These are phyloP conservation scores for Chlorociboria aeruginascens DNA, from an alignment of 495 filamentous ascomycete genomes.

Conservation along the genomic window DNA sequence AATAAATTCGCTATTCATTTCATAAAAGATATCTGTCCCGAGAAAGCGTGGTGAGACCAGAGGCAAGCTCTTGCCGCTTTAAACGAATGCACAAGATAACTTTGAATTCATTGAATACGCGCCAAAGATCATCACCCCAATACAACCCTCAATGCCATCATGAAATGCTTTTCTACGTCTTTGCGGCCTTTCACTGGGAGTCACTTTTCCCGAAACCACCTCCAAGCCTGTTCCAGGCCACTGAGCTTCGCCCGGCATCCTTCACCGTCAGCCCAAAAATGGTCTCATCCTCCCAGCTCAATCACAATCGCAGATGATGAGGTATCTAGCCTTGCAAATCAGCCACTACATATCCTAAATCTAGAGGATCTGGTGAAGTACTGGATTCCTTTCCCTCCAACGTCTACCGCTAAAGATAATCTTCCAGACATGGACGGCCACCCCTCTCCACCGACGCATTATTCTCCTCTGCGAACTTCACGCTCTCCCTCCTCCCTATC, in stretches of 20 bases:
- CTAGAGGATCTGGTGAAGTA: slow-evolving; percentile 84
- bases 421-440: slow-evolving; percentile 70
- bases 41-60: too few relatives aligned
- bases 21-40: too few relatives aligned
- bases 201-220: background rate
- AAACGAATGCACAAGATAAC: too few relatives aligned
- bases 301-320: slow-evolving; percentile 45
- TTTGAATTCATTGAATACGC: too few relatives aligned
- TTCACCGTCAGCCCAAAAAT: slow-evolving; percentile 22
- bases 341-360: slow-evolving; percentile 68
- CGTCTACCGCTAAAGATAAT: background rate
- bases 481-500: slow-evolving; percentile 80
- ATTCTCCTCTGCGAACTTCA: slow-evolving; percentile 85
- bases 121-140: background rate
- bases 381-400: slow-evolving; percentile 6
- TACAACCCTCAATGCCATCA: slow-evolving; percentile 10
- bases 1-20: too few relatives aligned
- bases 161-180: slow-evolving; percentile 8
- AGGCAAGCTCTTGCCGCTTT: too few relatives aligned
- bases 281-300: slow-evolving; percentile 27
- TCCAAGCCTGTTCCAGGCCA: background rate
- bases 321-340: slow-evolving; percentile 63
- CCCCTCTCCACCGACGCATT: slow-evolving; percentile 71
- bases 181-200: slow-evolving; percentile 5
- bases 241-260: slow-evolving; percentile 8